A percentile compares a stretch with the other conserved stretches of the same genome.
Evolutionary conservation across 768 basidiomycete genomes (phyloP).

Genomic region (Leccinum longicurvipes): DNA sequence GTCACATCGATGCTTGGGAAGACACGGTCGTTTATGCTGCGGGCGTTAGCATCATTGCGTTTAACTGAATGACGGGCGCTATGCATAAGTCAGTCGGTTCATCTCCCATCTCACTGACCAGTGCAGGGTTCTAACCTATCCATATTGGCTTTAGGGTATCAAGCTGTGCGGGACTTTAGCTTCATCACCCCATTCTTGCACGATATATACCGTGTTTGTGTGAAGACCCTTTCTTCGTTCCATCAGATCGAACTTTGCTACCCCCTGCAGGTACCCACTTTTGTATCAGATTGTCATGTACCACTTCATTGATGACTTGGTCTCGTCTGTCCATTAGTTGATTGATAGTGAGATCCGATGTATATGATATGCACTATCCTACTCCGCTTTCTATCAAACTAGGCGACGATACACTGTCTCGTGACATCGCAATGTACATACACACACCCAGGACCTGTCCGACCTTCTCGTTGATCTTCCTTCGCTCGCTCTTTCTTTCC

Average conservation of each 20-base stretch:
- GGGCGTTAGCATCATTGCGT: conserved; percentile 3
- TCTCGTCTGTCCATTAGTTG: background rate
- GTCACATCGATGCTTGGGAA: conserved; percentile 11
- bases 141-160: background rate
- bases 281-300: background rate
- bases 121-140: background rate
- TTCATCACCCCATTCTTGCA: background rate
- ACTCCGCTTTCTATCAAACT: too few relatives aligned
- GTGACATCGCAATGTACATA: background rate
- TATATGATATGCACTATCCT: too few relatives aligned
- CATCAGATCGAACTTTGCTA: background rate
- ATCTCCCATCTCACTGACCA: background rate
- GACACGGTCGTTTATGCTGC: conserved; percentile 7
- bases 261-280: background rate
- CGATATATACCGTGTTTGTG: background rate
- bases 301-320: background rate
- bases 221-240: background rate
- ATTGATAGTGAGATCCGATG: too few relatives aligned
- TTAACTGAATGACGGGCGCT: background rate
- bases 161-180: background rate
- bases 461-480: too few relatives aligned
- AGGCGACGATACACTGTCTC: too few relatives aligned
- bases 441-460: background rate
- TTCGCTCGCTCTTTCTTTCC: background rate
- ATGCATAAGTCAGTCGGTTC: background rate